A percentile compares a stretch with the other conserved stretches of the same genome.
Evolutionary conservation across 306 rosid genomes (phyloP).

Genomic region (Luffa acutangula): DNA sequence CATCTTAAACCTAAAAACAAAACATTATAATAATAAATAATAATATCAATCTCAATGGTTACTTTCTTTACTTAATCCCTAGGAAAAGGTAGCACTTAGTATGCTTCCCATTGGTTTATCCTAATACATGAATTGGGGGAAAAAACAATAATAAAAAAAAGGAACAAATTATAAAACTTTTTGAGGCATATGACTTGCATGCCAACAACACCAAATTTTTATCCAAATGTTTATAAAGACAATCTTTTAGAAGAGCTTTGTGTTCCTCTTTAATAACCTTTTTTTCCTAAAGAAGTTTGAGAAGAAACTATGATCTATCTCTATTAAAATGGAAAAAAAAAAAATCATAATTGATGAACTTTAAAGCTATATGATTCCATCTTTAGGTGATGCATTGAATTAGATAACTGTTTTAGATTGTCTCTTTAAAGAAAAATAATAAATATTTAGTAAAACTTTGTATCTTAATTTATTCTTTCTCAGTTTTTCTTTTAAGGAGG

Average conservation of each 20-base stretch:
- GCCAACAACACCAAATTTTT: neutral
- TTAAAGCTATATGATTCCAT: neutral
- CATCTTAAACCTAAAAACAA: neutral
- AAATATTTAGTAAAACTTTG: neutral
- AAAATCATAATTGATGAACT: neutral
- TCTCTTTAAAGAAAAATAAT: neutral
- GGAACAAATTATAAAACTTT: neutral
- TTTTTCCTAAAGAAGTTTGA: neutral
- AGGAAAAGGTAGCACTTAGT: constrained; percentile 2
- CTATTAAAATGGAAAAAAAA: neutral
- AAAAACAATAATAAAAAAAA: neutral
- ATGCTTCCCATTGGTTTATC: neutral
- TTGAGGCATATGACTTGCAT: neutral
- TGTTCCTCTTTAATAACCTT: neutral
- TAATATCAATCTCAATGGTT: neutral
- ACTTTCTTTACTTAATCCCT: constrained; percentile 2
- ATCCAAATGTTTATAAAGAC: neutral
- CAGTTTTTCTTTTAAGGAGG: neutral
- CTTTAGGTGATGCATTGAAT: neutral
- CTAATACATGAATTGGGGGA: neutral
- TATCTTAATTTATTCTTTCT: neutral
- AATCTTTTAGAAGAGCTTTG: neutral
- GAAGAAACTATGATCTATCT: neutral
- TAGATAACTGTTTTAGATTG: neutral
- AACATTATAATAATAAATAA: neutral